Conservation (phyloP, 1,284 basidiomycete species). For the Leccinum angustisporum region DNA sequence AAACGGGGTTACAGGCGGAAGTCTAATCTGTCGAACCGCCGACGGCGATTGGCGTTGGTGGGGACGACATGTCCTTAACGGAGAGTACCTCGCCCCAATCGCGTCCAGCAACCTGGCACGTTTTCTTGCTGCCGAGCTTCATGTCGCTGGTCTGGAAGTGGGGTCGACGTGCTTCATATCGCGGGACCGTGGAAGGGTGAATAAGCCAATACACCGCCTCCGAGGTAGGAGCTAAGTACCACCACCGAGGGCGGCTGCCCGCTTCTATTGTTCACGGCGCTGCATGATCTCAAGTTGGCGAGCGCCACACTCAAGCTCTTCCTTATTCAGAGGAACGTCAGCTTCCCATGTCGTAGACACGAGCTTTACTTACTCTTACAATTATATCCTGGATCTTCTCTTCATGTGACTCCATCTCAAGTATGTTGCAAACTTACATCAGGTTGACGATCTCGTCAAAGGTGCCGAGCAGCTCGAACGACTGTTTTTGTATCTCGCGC, state of each 20-base stretch:
- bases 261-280: conserved; percentile 86
- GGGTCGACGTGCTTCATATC: conserved; percentile 35
- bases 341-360: not conserved
- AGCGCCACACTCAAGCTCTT: conserved; percentile 96
- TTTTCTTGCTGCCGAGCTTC: conserved; percentile 96
- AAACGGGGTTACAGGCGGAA: conserved; percentile 71
- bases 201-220: conserved; percentile 68
- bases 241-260: conserved; percentile 61
- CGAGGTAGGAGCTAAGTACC: conserved; percentile 40
- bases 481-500: conserved; percentile 80
- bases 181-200: conserved; percentile 36
- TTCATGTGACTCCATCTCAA: conserved; percentile 99
- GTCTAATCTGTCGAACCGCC: conserved; percentile 42
- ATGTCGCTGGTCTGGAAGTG: conserved; percentile 96
- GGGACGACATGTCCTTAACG: conserved; percentile 56
- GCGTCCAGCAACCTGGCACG: conserved; percentile 81
- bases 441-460: conserved; percentile 93
- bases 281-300: conserved; percentile 96
- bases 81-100: conserved; percentile 75
- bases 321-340: conserved; percentile 71
- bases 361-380: conserved; percentile 61
- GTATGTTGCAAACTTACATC: conserved; percentile 86
- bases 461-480: conserved; percentile 91
- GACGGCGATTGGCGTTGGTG: conserved; percentile 52
- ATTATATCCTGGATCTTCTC: conserved; percentile 99